Base-by-base conservation (phyloP, 768 basidiomycete species). In the Leccinum subtestaceum region DNA sequence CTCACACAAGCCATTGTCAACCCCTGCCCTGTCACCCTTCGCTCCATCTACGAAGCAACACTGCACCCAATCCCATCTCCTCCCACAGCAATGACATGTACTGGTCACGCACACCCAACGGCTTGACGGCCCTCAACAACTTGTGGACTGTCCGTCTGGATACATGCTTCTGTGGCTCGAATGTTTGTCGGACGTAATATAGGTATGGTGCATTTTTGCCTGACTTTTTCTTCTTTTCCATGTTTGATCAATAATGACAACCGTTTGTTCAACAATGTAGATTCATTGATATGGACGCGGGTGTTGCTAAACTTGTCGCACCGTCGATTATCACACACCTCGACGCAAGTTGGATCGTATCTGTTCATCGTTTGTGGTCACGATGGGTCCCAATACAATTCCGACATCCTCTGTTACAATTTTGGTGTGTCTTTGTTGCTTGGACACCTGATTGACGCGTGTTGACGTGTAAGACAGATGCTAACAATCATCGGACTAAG, bases 301-400 rank as follows among this genome's bases (percentile, higher is more conserved):
- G 64, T 73, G 31, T 67, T 69, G 51, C 53, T 63, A 43, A 58
- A 58, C n/a, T 11, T 67, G 9, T 60, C 66, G 4, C 66, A 88
- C 66, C 84, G 85, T 61, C 83, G 92, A 10, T 78, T 95, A 46
- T 88, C 89, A 25, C 95, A 98, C 65, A 89, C 88, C 10, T 82
- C 93, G 13, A 93, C 94, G 0, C 91, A 90, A 71, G 90, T 98
- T 17, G 94, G 95, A 32, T 93, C 92, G 1, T 95, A 93, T 69
- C 82, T 98, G 0, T 95, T 95, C 75, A 81, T 96, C 55, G 78
- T 88, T 47, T 94, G 94, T 0, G 95, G 95, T 2, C 94, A 96
- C 74, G 89, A 95, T 62, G 90, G 91, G 6, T 72, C 75, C 12
- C 77, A 85, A 52, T 97, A 97, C 69, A 80, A 77, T 34, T 80